Evolutionary conservation across 805 yeast genomes (phyloP).

Genomic region (Candida sakaeoensis): DNA sequence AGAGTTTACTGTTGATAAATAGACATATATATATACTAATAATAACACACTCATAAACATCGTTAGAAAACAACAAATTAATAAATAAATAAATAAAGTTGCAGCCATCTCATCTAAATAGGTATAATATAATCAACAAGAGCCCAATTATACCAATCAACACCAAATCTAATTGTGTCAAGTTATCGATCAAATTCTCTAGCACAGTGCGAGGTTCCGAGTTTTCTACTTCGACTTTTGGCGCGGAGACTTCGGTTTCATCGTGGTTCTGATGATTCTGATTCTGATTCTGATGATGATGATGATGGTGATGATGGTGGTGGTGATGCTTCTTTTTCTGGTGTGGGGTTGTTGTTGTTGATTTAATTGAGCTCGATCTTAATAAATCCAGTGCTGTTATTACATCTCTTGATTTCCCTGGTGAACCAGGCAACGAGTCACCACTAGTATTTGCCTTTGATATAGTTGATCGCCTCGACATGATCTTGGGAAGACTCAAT

Average conservation of each 20-base stretch:
- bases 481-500: background rate
- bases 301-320: slow-evolving; percentile 1
- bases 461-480: slow-evolving; percentile 1
- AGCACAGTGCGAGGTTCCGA: background rate
- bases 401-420: slow-evolving; percentile 1
- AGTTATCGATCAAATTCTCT: background rate
- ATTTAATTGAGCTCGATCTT: slow-evolving; percentile 1
- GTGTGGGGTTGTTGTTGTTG: too few species aligned
- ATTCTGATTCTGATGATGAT: background rate
- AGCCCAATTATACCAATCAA: slow-evolving; percentile 2
- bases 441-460: background rate
- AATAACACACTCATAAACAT: background rate
- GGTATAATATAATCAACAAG: background rate
- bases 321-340: background rate
- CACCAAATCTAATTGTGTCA: background rate
- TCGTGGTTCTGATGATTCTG: background rate
- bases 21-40: background rate
- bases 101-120: background rate
- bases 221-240: background rate
- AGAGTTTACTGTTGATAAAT: too few species aligned
- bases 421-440: background rate
- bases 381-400: background rate
- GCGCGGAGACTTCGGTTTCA: too few species aligned
- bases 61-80: background rate
- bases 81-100: too few species aligned